phyloP scores from a whole-genome alignment of 1,284 basidiomycete species.

The Chalciporus sp. region DNA sequence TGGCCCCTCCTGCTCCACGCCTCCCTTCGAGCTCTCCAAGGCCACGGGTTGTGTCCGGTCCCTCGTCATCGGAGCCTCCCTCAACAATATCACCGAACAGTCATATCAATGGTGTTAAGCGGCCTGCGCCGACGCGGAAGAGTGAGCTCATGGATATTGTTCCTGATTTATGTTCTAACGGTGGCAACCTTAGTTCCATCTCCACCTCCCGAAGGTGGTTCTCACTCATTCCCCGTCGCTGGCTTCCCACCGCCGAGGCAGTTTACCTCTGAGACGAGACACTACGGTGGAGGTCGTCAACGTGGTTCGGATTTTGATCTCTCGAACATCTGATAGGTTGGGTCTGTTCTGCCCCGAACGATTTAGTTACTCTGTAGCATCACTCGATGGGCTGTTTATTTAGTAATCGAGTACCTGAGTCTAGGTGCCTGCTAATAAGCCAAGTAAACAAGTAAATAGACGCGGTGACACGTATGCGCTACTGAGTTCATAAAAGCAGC shows the following conservation, averaged over 20 bases:
- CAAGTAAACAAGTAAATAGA: no score
- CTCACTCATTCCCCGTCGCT: slow-evolving; percentile 67
- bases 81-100: slow-evolving; percentile 5
- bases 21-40: slow-evolving; percentile 21
- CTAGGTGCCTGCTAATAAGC: not conserved
- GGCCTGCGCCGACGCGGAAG: slow-evolving; percentile 42
- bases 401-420: not conserved
- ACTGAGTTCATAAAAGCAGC: slow-evolving; percentile 24
- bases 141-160: slow-evolving; percentile 44
- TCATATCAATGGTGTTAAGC: slow-evolving; percentile 33
- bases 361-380: not conserved
- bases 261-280: slow-evolving; percentile 51
- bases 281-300: slow-evolving; percentile 64
- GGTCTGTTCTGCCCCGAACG: not conserved
- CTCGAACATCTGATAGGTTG: slow-evolving; percentile 41
- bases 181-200: slow-evolving; percentile 58
- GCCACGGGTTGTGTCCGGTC: slow-evolving; percentile 27
- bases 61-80: slow-evolving; percentile 21
- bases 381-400: not conserved
- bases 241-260: slow-evolving; percentile 78
- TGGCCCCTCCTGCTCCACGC: slow-evolving; percentile 13
- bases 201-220: slow-evolving; percentile 69
- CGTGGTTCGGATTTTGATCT: slow-evolving; percentile 73
- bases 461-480: slow-evolving; percentile 35
- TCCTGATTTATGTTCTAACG: not conserved